Conservation (phyloP, 257 asterid species). For the Solanum habrochaites region DNA sequence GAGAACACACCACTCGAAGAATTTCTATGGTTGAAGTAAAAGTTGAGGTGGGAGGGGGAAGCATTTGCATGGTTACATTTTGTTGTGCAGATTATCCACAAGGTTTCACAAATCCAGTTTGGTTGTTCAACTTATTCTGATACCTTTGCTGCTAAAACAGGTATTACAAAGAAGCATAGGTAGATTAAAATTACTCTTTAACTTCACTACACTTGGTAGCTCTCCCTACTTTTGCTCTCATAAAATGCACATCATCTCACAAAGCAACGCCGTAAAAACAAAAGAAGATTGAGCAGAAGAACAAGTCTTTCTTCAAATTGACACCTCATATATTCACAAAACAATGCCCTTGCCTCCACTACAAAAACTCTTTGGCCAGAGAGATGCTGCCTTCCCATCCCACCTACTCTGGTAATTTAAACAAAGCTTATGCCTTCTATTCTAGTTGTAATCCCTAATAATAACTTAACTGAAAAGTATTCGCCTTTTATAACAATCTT, state of each 20-base stretch:
- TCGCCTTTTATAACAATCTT: not conserved
- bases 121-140: not conserved
- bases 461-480: not conserved
- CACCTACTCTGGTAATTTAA: not conserved
- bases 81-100: not conserved
- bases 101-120: not conserved
- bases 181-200: not conserved
- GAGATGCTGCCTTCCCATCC: not conserved
- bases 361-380: conserved; percentile 35
- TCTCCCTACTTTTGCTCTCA: not conserved
- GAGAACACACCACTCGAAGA: not conserved
- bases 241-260: not conserved
- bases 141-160: not conserved
- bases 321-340: conserved; percentile 48
- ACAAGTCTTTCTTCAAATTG: conserved; percentile 9
- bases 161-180: not conserved
- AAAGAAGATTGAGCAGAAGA: not conserved
- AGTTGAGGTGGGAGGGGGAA: not conserved
- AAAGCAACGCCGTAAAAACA: not conserved
- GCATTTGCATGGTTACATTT: not conserved
- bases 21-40: not conserved
- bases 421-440: not conserved
- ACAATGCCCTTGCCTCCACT: conserved; percentile 35
- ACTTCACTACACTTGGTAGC: not conserved
- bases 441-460: not conserved